Base-by-base conservation (phyloP, 106 monocot species). In the Dendrobium chrysotoxum region DNA sequence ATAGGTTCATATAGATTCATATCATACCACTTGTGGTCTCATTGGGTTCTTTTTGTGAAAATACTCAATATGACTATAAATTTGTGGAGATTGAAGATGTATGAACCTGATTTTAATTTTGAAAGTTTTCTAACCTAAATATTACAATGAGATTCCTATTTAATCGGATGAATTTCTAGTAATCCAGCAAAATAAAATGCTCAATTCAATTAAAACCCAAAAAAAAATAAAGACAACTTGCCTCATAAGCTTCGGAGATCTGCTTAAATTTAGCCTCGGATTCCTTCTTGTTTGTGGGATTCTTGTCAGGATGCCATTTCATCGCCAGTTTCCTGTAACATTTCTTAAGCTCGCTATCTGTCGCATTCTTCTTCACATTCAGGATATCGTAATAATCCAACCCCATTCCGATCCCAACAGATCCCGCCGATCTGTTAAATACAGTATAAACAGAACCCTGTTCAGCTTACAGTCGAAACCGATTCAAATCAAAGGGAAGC, bases 301-400 rank as follows among this genome's bases (percentile, higher is more conserved):
- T 90, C 87, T 90, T 90, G 55, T 90, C 90, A 0, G 90, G 90
- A 44, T 90, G 90, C 90, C 90, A 90, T 78, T 77, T 87, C 90
- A 90, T 84, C 10, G 90, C 90, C 31, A 87, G 72, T 35, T 79
- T 87, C 31, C 78, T 65, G 57, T 90, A 90, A 10, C 84, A 68
- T 64, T 87, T 90, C 85, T 87, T 90, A 61, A 90, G 79, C 53
- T 90, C 90, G 4, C 87, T 87, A 39, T 87, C 87, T 17, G 73
- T 83, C 7, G 83, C 83, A 13, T 70, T 47, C 39, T 68, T 72
- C 42, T 39, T 61, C 72, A 90, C 87, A 44, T 81, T 65, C 28
- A 90, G 40, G 26, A 87, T 75, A 8, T 85, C 79, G 50, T 90
- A 90, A 75, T 90, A 90, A 85, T 90, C 87, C 10, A 85, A 40